Conservation (phyloP, 495 filamentous ascomycete genomes). For the Margaritispora aquatica region DNA sequence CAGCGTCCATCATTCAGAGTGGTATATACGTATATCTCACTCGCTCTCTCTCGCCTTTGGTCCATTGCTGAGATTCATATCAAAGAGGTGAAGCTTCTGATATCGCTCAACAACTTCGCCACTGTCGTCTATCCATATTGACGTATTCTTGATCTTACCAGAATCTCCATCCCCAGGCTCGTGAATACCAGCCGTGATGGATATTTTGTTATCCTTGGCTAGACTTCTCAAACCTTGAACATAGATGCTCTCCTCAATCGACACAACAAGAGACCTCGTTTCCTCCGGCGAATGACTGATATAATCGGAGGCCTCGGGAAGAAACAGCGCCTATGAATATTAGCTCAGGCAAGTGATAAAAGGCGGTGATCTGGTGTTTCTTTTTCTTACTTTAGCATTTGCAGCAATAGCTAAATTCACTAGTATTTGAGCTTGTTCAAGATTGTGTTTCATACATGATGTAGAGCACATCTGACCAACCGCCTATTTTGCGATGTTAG, state of each 20-base stretch:
- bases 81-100: slow-evolving; percentile 74
- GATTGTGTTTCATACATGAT: slow-evolving; percentile 67
- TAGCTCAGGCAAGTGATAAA: background rate
- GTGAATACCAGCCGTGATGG: slow-evolving; percentile 84
- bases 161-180: slow-evolving; percentile 46
- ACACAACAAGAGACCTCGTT: slow-evolving; percentile 54
- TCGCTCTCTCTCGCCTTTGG: slow-evolving; percentile 55
- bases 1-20: background rate
- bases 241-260: slow-evolving; percentile 50
- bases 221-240: slow-evolving; percentile 61
- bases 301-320: slow-evolving; percentile 74
- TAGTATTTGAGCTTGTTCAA: slow-evolving; percentile 62
- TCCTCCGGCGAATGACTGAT: slow-evolving; percentile 61
- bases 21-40: too few relatives aligned
- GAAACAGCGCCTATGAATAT: slow-evolving; percentile 39
- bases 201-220: slow-evolving; percentile 49
- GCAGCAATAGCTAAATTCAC: slow-evolving; percentile 62
- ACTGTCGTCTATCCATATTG: slow-evolving; percentile 62
- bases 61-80: slow-evolving; percentile 50
- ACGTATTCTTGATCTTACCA: slow-evolving; percentile 54
- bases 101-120: slow-evolving; percentile 59
- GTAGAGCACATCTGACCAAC: slow-evolving; percentile 83
- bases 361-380: background rate
- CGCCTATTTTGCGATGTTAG: slow-evolving; percentile 43
- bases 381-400: slow-evolving; percentile 67